phyloP scores from a whole-genome alignment of 2,329 filamentous ascomycete genomes.

The Periconia digitata region DNA sequence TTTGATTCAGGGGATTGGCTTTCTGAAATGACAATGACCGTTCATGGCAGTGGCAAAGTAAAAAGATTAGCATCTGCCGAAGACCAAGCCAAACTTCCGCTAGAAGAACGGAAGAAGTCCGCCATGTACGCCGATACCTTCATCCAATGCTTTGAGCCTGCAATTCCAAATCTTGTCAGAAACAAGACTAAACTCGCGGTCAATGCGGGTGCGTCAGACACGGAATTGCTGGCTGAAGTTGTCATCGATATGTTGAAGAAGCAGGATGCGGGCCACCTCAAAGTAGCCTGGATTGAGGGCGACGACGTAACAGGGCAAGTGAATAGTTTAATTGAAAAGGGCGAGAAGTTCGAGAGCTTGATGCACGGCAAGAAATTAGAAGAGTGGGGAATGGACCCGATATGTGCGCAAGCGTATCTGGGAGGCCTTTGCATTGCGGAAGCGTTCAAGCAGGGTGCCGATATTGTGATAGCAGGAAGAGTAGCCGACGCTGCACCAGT shows the following conservation, averaged over 20 bases:
- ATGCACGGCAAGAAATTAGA: conserved; percentile 41
- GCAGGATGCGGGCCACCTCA: background rate
- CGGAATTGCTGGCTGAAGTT: conserved; percentile 5
- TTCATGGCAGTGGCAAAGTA: conserved; percentile 35
- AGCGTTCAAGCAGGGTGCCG: conserved; percentile 5
- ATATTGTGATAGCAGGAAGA: conserved; percentile 25
- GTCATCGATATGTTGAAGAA: conserved; percentile 1
- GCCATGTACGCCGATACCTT: conserved; percentile 46
- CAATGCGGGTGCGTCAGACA: conserved; percentile 11
- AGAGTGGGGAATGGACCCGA: conserved; percentile 31
- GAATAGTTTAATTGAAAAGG: conserved; percentile 34
- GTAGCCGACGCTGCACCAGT: conserved; percentile 18
- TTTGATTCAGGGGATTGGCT: conserved; percentile 24
- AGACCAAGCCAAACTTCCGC: conserved; percentile 36
- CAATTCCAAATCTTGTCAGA: conserved; percentile 4
- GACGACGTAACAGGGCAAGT: conserved; percentile 31
- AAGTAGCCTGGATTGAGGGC: conserved; percentile 6
- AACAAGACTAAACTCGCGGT: conserved; percentile 2
- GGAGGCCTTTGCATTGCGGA: conserved; percentile 9
- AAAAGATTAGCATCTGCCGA: conserved; percentile 26
- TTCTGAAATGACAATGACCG: conserved; percentile 34
- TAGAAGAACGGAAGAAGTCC: conserved; percentile 38
- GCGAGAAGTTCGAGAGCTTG: conserved; percentile 42
- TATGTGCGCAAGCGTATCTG: conserved; percentile 7
- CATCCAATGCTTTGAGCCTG: conserved; percentile 46